phyloP scores from a whole-genome alignment of 495 filamentous ascomycete genomes.

The Hypoxylon intermedium region DNA sequence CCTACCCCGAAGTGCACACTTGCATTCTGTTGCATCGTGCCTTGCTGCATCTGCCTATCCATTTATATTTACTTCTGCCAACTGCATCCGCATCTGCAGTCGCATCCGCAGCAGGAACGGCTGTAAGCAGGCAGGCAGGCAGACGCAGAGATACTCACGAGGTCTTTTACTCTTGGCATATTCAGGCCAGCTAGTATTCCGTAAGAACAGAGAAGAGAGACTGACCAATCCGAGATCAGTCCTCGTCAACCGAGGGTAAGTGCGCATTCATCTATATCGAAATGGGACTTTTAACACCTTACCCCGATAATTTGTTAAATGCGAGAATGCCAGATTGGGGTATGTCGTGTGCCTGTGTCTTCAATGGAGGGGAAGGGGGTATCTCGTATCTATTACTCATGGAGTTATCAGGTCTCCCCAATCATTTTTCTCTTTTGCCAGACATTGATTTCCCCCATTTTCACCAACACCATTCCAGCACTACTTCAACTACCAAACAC shows the following conservation, averaged over 20 bases:
- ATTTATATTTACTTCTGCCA: conserved; percentile 17
- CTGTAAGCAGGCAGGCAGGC: conserved; percentile 3
- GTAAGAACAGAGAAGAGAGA: not conserved
- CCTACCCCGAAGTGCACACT: conserved; percentile 24
- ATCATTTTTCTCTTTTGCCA: conserved; percentile 12
- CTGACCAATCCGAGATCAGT: conserved; percentile 20
- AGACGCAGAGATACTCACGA: conserved; percentile 15
- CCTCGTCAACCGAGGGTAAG: conserved; percentile 31
- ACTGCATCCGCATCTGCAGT: conserved; percentile 12
- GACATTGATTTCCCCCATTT: conserved; percentile 1
- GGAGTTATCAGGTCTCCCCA: conserved; percentile 11
- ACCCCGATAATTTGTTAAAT: conserved; percentile 36
- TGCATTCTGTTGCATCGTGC: conserved; percentile 32
- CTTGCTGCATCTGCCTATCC: conserved; percentile 5
- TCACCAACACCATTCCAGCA: conserved; percentile 8
- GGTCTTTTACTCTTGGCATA: conserved; percentile 2
- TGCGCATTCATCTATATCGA: conserved; percentile 17
- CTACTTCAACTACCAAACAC: conserved; percentile 1
- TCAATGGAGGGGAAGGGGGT: no score
- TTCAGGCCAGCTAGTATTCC: not conserved
- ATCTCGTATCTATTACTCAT: conserved; percentile 3
- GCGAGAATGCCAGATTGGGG: conserved; percentile 20
- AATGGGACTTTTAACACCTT: conserved; percentile 20
- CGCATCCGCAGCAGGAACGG: conserved; percentile 16
- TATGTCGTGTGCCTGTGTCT: not conserved